phyloP scores from a whole-genome alignment of 106 monocot genomes.

The Vanilla planifolia region DNA sequence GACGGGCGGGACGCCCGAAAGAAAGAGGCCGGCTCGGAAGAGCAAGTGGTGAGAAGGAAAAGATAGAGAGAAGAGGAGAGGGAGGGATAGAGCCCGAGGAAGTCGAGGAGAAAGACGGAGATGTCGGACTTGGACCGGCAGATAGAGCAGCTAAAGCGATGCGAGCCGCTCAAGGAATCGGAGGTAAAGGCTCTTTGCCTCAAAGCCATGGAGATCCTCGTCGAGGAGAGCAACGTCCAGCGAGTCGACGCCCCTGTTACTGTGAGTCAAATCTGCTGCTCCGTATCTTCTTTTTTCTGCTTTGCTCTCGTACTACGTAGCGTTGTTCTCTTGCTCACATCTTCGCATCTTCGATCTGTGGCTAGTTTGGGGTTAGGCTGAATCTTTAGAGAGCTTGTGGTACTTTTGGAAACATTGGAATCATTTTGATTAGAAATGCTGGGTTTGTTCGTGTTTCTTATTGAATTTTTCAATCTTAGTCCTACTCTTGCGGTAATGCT shows the following conservation, averaged over 20 bases:
- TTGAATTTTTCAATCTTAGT: no score
- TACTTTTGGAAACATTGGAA: no score
- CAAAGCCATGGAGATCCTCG: constrained; percentile 99
- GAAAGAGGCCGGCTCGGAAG: neutral
- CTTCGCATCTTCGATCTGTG: no score
- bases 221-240: constrained; percentile 98
- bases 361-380: no score
- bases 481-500: no score
- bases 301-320: neutral
- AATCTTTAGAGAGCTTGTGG: no score
- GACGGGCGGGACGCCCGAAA: neutral
- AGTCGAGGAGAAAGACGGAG: constrained; percentile 7
- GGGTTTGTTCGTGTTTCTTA: no score
- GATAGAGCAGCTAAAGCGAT: constrained; percentile 96
- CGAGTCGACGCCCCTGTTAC: constrained; percentile 97
- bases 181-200: constrained; percentile 95
- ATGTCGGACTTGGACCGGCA: constrained; percentile 95
- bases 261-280: constrained; percentile 18
- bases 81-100: neutral
- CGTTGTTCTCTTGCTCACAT: neutral
- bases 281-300: neutral
- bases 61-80: constrained; percentile 10
- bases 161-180: constrained; percentile 88
- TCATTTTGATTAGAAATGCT: no score
- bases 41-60: neutral